These are phyloP conservation scores for Vinca minor DNA, from an alignment of 257 asterid species.

Conservation along the genomic window DNA sequence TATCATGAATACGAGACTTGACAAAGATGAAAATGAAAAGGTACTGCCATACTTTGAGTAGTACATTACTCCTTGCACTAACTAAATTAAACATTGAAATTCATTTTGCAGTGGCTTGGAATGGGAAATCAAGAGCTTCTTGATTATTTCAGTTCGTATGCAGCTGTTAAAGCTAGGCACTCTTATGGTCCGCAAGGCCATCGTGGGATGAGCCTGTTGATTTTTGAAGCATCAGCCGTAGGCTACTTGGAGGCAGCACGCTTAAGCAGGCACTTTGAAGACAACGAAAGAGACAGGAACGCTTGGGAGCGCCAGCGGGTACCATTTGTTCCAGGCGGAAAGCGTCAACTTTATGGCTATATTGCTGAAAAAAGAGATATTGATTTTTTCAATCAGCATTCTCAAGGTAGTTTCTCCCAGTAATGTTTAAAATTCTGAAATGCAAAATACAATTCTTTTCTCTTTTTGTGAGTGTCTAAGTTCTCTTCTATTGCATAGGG, in stretches of 20 bases:
- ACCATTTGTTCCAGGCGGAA: conserved; percentile 25
- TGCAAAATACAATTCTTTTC: conserved; percentile 1
- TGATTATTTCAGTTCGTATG: conserved; percentile 26
- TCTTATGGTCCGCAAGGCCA: conserved; percentile 47
- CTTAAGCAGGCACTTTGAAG: conserved; percentile 23
- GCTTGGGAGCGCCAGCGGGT: conserved; percentile 25
- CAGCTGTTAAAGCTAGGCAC: conserved; percentile 31
- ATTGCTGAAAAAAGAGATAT: conserved; percentile 32
- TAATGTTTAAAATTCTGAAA: neutral
- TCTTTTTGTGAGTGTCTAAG: conserved; percentile 9
- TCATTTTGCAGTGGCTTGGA: conserved; percentile 30
- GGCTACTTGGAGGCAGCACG: conserved; percentile 41
- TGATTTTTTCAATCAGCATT: conserved; percentile 27
- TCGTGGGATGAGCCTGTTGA: conserved; percentile 38
- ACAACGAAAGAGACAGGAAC: conserved; percentile 22
- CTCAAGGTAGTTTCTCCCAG: conserved; percentile 19
- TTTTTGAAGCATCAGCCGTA: conserved; percentile 36
- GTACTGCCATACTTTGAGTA: conserved; percentile 8
- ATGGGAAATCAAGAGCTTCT: conserved; percentile 45
- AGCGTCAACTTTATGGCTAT: conserved; percentile 31
- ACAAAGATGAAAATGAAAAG: conserved; percentile 32
- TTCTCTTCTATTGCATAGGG: conserved; percentile 26
- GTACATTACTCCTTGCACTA: neutral
- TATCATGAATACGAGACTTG: conserved; percentile 30
- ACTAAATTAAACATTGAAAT: neutral